Percentiles rank a stretch among this genome's conserved stretches.
These are phyloP conservation scores for Colletotrichum tabaci DNA, from an alignment of 2,329 filamentous ascomycete genomes.

Conservation along the genomic window DNA sequence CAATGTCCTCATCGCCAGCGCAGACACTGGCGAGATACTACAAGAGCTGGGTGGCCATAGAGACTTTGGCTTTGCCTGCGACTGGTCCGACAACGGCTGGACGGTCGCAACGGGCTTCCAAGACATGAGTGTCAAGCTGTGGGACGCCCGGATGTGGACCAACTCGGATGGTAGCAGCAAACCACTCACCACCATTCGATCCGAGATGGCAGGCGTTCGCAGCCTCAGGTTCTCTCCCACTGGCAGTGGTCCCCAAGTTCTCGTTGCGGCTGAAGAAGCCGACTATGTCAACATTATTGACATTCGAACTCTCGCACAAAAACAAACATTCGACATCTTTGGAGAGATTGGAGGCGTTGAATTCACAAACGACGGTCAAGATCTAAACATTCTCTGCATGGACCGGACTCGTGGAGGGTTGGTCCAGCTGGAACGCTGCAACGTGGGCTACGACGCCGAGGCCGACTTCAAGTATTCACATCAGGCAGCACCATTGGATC, in stretches of 20 bases:
- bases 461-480: slow-evolving; percentile 14
- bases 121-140: slow-evolving; percentile 80
- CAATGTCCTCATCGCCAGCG: slow-evolving; percentile 77
- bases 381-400: slow-evolving; percentile 78
- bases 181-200: slow-evolving; percentile 69
- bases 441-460: slow-evolving; percentile 46
- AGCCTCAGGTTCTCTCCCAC: slow-evolving; percentile 80
- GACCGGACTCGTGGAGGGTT: slow-evolving; percentile 78
- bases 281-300: slow-evolving; percentile 82
- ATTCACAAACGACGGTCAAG: slow-evolving; percentile 77
- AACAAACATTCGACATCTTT: slow-evolving; percentile 81
- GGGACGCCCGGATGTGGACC: slow-evolving; percentile 81
- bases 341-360: slow-evolving; percentile 80
- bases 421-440: slow-evolving; percentile 71
- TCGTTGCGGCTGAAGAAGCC: slow-evolving; percentile 83
- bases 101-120: slow-evolving; percentile 84
- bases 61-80: slow-evolving; percentile 83
- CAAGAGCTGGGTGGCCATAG: slow-evolving; percentile 74
- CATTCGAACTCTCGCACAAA: slow-evolving; percentile 73
- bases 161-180: slow-evolving; percentile 63
- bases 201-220: slow-evolving; percentile 78
- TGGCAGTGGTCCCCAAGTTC: slow-evolving; percentile 75
- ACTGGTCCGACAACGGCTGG: slow-evolving; percentile 84
- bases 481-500: slow-evolving; percentile 8
- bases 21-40: slow-evolving; percentile 73